Evolutionary conservation across 352 stramenopile genomes (phyloP), one percentile per base, ranked within the genome.

Genomic region (Pythium insidiosum): DNA sequence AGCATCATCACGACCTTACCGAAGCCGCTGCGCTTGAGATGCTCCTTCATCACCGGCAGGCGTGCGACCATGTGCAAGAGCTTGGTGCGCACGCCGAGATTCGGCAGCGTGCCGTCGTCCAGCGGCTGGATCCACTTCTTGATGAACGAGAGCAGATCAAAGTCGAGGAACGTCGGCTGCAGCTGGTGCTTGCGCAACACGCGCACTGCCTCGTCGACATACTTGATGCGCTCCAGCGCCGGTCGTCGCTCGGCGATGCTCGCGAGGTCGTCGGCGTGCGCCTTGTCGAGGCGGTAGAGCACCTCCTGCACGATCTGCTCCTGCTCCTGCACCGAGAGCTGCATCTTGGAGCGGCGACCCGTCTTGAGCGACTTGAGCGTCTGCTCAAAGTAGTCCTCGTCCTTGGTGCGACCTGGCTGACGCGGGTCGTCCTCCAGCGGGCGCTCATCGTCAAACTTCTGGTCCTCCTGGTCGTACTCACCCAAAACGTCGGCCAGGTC

Each of bases 41-140:
- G 82, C 38, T 94, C 82, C 60, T 94, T 94, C 57, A 86, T 88
- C 10, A 94, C 77, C 63, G 82, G 82, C 63, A 94, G 65, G 16
- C 69, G 71, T 35, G 63, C 69, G 30, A 88, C 64, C 66, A 90
- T 88, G 9, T 91, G 67, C 9, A 94, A 63, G 71, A 94, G 88
- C 56, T 87, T 92, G 35, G 82, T 87, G 23, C 82, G 78, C 30
- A 94, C 57, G n/a, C 82, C 77, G 9, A 94, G 64, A 47, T 92
- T 94, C 12, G 82, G 78, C 35, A 94, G 52, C 29, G 74, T 53
- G 18, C 77, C 75, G 35, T 90, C 67, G 1, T 92, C 82, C 29
- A 91, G 37, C 20, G 82, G 82, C 46, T 92, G 79, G 29, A 94
- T 94, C 82, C 82, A 94, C 49, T 92, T 91, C 58, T 90, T 94